Evolutionary conservation across 371 early-diverging fungal genomes (phyloP).

Genomic region (Mucor mucedo): DNA sequence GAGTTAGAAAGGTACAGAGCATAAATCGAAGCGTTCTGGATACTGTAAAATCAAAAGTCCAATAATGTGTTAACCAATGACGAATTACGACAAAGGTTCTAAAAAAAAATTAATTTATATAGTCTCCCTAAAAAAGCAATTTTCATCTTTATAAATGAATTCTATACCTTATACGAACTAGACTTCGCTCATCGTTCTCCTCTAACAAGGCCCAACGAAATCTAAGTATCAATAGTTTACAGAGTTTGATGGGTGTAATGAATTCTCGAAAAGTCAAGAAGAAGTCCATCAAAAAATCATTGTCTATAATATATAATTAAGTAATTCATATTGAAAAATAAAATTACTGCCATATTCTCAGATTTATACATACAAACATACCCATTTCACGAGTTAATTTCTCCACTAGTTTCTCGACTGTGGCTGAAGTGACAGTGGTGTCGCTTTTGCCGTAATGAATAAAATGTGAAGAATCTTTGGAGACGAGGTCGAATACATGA

Average conservation of each 20-base stretch:
- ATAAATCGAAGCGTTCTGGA: conserved; percentile 53
- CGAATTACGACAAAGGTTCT: conserved; percentile 60
- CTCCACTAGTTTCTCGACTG: conserved; percentile 64
- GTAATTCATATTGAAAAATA: neutral
- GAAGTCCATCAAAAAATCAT: conserved; percentile 52
- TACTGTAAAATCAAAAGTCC: conserved; percentile 47
- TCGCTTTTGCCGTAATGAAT: conserved; percentile 49
- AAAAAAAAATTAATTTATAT: no score
- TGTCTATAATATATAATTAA: conserved; percentile 31
- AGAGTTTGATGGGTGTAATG: conserved; percentile 48
- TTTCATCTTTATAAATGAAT: neutral
- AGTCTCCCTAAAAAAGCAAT: neutral
- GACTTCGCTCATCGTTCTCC: conserved; percentile 41
- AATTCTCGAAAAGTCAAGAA: conserved; percentile 57
- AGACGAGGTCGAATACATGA: conserved; percentile 48
- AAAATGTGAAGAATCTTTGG: conserved; percentile 27
- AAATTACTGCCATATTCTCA: neutral
- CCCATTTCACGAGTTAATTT: conserved; percentile 65
- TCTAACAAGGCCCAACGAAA: conserved; percentile 57
- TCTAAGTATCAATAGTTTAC: conserved; percentile 51
- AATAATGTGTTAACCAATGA: conserved; percentile 57
- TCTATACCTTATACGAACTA: conserved; percentile 53
- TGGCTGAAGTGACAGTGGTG: conserved; percentile 52
- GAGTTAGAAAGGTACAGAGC: conserved; percentile 50
- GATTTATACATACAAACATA: conserved; percentile 27